phyloP scores from a whole-genome alignment of 192 early-diverging fungal species.

The Coemansia sp. region DNA sequence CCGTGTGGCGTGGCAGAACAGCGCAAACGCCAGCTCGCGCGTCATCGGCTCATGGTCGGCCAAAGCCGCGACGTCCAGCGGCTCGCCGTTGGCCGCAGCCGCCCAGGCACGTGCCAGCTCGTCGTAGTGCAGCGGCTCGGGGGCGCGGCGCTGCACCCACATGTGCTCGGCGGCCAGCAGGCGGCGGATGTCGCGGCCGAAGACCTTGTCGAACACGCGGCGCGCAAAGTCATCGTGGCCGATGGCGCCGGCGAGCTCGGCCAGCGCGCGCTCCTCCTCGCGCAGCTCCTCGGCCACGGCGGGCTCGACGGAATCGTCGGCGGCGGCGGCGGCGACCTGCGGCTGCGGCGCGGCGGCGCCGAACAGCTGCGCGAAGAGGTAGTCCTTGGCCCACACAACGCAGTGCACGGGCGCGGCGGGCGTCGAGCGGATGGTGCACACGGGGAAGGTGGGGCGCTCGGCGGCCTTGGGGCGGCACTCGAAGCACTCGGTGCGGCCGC shows the following conservation, averaged over 20 bases:
- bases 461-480: slow-evolving; percentile 88
- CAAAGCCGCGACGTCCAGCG: slow-evolving; percentile 31
- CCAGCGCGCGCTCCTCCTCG: slow-evolving; percentile 70
- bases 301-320: too few relatives aligned
- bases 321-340: too few relatives aligned
- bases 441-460: slow-evolving; percentile 82
- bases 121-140: slow-evolving; percentile 65
- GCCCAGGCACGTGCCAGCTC: slow-evolving; percentile 20
- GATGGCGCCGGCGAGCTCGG: slow-evolving; percentile 60
- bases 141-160: slow-evolving; percentile 76
- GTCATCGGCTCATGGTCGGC: slow-evolving; percentile 71
- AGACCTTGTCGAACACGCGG: slow-evolving; percentile 78
- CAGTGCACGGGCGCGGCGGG: slow-evolving; percentile 94
- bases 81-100: neutral
- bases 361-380: slow-evolving; percentile 81
- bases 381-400: slow-evolving; percentile 99
- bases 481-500: slow-evolving; percentile 81
- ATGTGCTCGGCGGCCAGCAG: slow-evolving; percentile 82
- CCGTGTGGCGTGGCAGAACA: slow-evolving; percentile 64
- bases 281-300: slow-evolving; percentile 74
- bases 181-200: slow-evolving; percentile 72
- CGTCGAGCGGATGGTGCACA: slow-evolving; percentile 97
- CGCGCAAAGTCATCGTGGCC: slow-evolving; percentile 60
- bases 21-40: slow-evolving; percentile 62
- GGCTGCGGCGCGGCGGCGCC: slow-evolving; percentile 60